Percentiles rank a stretch among this genome's conserved stretches.
phyloP scores from a whole-genome alignment of 495 filamentous ascomycete species.

The Aspergillus indologenus region DNA sequence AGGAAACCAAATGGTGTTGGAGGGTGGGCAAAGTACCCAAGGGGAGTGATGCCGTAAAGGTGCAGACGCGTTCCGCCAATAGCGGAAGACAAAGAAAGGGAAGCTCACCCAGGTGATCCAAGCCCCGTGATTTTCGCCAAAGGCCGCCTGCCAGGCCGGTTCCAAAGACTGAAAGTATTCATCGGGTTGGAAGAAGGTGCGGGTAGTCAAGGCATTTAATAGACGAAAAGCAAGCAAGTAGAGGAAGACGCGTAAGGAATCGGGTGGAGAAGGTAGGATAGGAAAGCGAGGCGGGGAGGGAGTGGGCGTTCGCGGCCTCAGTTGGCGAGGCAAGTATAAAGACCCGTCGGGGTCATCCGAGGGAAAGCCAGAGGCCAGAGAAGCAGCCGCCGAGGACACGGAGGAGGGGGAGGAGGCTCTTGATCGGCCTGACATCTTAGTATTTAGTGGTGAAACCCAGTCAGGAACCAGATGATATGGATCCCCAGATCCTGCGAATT shows the following conservation, averaged over 20 bases:
- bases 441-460: background rate
- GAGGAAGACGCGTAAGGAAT: constrained; percentile 45
- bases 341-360: background rate
- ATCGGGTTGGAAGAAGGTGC: constrained; percentile 99
- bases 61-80: background rate
- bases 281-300: constrained; percentile 14
- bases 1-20: background rate
- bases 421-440: background rate
- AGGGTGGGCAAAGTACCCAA: background rate
- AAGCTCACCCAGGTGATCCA: constrained; percentile 91
- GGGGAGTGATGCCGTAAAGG: background rate
- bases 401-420: constrained; percentile 1
- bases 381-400: background rate
- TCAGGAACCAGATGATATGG: background rate
- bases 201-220: constrained; percentile 75
- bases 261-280: constrained; percentile 21
- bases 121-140: constrained; percentile 71
- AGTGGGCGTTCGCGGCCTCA: constrained; percentile 15
- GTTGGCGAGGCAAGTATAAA: constrained; percentile 1
- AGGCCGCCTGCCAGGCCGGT: constrained; percentile 88
- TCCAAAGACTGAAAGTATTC: constrained; percentile 97
- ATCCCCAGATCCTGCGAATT: background rate
- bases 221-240: constrained; percentile 74
- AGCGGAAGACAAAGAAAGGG: background rate
- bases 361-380: background rate